Evolutionary conservation across 2,329 filamentous ascomycete genomes (phyloP).

Genomic region (Botrytis hyacinthi): DNA sequence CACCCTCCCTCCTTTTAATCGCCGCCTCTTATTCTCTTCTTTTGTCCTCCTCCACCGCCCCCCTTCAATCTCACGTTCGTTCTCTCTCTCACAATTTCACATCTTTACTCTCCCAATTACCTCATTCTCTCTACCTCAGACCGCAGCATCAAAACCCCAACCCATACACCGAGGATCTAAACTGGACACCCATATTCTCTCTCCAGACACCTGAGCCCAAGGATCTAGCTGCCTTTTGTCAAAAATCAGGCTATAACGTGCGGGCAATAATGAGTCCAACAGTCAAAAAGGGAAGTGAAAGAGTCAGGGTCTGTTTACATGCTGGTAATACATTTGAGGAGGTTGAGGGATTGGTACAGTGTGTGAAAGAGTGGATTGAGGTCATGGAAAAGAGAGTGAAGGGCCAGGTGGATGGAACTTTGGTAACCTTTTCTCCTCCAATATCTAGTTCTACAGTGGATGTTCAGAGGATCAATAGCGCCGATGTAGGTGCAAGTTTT

Average conservation of each 20-base stretch:
- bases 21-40: slow-evolving; percentile 48
- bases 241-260: slow-evolving; percentile 57
- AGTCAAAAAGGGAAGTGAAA: slow-evolving; percentile 60
- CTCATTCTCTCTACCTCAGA: slow-evolving; percentile 20
- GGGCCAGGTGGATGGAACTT: neutral
- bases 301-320: slow-evolving; percentile 67
- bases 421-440: neutral
- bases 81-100: neutral
- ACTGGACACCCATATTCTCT: slow-evolving; percentile 61
- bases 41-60: slow-evolving; percentile 47
- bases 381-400: slow-evolving; percentile 4
- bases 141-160: slow-evolving; percentile 43
- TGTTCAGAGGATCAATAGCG: neutral
- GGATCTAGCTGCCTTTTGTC: slow-evolving; percentile 58
- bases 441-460: neutral
- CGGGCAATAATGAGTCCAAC: slow-evolving; percentile 68
- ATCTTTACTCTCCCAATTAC: slow-evolving; percentile 46
- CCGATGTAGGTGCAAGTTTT: neutral
- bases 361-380: slow-evolving; percentile 31
- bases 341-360: slow-evolving; percentile 49
- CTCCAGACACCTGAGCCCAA: slow-evolving; percentile 58
- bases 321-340: slow-evolving; percentile 60
- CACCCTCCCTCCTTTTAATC: slow-evolving; percentile 44
- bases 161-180: neutral
- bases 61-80: slow-evolving; percentile 12